Conservation (phyloP, 768 basidiomycete genomes). For the Hericium rajendrae region DNA sequence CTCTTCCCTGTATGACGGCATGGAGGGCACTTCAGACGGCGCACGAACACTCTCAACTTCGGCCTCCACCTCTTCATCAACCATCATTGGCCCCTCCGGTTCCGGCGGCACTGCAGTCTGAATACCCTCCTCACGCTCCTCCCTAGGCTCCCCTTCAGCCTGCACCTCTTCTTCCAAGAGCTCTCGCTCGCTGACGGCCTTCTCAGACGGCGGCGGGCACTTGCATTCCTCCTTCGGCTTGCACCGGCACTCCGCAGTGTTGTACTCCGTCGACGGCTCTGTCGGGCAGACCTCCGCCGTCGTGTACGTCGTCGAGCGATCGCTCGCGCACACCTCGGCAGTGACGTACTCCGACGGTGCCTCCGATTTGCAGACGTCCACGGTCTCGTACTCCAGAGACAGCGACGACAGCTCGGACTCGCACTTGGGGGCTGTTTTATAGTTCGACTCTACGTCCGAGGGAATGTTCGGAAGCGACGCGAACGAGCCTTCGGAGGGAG, state of each 20-base stretch:
- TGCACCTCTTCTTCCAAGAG: not conserved
- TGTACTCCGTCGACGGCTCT: conserved; percentile 34
- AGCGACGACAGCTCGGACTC: no score
- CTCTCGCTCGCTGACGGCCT: not conserved
- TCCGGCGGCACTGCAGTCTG: not conserved
- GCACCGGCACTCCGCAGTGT: conserved; percentile 35
- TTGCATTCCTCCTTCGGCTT: conserved; percentile 1
- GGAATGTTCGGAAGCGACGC: conserved; percentile 53
- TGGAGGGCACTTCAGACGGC: not conserved
- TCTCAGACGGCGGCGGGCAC: not conserved
- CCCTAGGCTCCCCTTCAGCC: not conserved
- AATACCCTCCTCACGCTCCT: not conserved
- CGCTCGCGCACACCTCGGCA: conserved; percentile 29
- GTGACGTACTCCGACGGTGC: conserved; percentile 38
- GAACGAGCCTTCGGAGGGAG: conserved; percentile 38
- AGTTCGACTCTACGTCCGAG: conserved; percentile 21
- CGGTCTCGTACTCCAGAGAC: conserved; percentile 5
- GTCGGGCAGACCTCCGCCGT: conserved; percentile 41
- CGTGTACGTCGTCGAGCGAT: conserved; percentile 36
- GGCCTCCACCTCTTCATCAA: not conserved
- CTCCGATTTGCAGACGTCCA: conserved; percentile 9
- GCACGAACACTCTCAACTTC: not conserved
- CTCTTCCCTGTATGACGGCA: conserved; percentile 1
- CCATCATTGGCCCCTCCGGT: not conserved
- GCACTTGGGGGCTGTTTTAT: conserved; percentile 24